Evolutionary conservation across 2,329 filamentous ascomycete genomes (phyloP).

Genomic region (Xylaria sp.): DNA sequence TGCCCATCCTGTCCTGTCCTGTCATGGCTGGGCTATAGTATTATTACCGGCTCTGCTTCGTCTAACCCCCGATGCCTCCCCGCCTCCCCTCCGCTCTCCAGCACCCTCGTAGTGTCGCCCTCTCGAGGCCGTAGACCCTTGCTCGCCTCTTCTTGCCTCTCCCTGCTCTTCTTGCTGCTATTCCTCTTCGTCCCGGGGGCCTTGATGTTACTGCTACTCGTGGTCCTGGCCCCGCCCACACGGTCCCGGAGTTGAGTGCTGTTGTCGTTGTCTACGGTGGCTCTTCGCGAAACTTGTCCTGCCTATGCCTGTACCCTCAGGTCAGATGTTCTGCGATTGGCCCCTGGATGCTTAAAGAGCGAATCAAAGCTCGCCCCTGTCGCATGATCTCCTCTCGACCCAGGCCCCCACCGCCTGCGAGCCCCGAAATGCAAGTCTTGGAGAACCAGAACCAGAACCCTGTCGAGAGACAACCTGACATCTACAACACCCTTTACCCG

Average conservation of each 20-base stretch:
- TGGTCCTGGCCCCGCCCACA: neutral
- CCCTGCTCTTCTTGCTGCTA: neutral
- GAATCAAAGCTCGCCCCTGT: neutral
- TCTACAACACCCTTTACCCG: neutral
- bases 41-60: neutral
- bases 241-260: neutral
- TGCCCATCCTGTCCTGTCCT: neutral
- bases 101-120: neutral
- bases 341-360: neutral
- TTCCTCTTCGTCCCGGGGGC: neutral
- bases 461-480: slow-evolving; percentile 5
- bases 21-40: neutral
- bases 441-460: neutral
- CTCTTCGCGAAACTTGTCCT: neutral
- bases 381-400: neutral
- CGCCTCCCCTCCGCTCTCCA: neutral
- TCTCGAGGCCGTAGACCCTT: neutral
- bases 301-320: neutral
- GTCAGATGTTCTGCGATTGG: neutral
- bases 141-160: neutral
- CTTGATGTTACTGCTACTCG: neutral
- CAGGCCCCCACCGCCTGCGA: neutral
- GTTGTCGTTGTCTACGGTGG: neutral
- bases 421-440: slow-evolving; percentile 11
- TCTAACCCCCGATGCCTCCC: neutral